Percentiles rank a stretch among this genome's conserved stretches.
These are phyloP conservation scores for Leucogyrophana mollusca DNA, from an alignment of 768 basidiomycete species.

Conservation along the genomic window DNA sequence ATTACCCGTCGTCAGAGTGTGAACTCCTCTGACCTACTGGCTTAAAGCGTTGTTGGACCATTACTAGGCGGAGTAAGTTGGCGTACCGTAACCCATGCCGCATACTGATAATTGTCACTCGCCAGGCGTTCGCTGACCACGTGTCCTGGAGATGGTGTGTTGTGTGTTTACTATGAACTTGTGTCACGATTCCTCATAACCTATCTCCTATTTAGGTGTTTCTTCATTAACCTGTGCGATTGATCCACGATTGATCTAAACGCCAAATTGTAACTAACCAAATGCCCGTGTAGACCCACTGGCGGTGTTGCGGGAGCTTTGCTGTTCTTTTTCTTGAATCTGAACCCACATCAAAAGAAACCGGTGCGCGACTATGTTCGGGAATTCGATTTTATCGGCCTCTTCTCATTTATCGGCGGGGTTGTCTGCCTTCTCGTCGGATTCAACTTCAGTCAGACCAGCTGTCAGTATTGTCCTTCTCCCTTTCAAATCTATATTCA, in stretches of 20 bases:
- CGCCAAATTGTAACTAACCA: neutral
- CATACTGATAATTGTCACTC: neutral
- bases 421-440: slow-evolving; percentile 71
- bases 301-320: slow-evolving; percentile 62
- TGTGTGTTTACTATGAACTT: too few species aligned
- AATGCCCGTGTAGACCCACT: slow-evolving; percentile 62
- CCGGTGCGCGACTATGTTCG: slow-evolving; percentile 53
- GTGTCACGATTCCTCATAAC: slow-evolving; percentile 4
- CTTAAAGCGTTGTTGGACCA: slow-evolving; percentile 63
- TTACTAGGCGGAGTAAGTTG: slow-evolving; percentile 74
- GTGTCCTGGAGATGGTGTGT: slow-evolving; percentile 77
- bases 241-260: neutral
- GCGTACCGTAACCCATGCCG: neutral
- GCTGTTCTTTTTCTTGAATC: slow-evolving; percentile 72
- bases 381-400: slow-evolving; percentile 73
- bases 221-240: slow-evolving; percentile 73
- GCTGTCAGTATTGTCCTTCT: slow-evolving; percentile 46
- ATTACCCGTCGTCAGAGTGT: neutral
- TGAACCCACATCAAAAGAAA: slow-evolving; percentile 70
- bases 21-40: neutral
- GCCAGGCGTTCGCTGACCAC: slow-evolving; percentile 67
- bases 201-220: slow-evolving; percentile 48
- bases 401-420: slow-evolving; percentile 59
- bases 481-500: neutral
- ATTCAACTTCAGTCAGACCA: slow-evolving; percentile 66